Conservation (phyloP, 257 asterid species). For the Solanum microdontum region DNA sequence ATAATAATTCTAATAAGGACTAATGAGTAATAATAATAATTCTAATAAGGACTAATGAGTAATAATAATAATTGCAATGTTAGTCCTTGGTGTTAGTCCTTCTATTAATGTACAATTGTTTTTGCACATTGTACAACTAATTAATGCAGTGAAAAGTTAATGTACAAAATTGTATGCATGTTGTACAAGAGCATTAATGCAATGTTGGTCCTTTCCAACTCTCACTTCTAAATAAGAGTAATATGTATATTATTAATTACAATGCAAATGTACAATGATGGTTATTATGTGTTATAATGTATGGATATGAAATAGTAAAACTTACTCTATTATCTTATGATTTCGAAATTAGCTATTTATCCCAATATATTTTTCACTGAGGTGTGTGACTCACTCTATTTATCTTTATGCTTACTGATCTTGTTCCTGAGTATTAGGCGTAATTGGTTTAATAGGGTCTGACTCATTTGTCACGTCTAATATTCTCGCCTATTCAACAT, state of each 20-base stretch:
- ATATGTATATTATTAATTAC: neutral
- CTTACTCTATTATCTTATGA: neutral
- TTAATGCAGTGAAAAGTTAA: too few species aligned
- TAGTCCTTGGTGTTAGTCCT: too few species aligned
- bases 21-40: too few species aligned
- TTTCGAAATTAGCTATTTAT: neutral
- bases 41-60: too few species aligned
- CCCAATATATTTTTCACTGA: neutral
- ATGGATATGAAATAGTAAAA: neutral
- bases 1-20: too few species aligned
- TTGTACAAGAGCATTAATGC: too few species aligned
- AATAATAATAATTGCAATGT: too few species aligned
- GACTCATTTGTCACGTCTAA: neutral
- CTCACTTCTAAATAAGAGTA: too few species aligned
- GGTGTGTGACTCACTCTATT: neutral
- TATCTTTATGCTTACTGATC: neutral
- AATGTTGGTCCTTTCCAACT: too few species aligned
- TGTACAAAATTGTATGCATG: too few species aligned
- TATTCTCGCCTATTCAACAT: neutral
- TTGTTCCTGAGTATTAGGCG: neutral
- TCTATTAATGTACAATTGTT: too few species aligned
- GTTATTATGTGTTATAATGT: neutral
- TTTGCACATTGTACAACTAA: too few species aligned
- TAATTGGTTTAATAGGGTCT: neutral
- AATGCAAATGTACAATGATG: neutral